Base-by-base conservation (phyloP, 2,329 filamentous ascomycete genomes). In the Elsinoe batatas region DNA sequence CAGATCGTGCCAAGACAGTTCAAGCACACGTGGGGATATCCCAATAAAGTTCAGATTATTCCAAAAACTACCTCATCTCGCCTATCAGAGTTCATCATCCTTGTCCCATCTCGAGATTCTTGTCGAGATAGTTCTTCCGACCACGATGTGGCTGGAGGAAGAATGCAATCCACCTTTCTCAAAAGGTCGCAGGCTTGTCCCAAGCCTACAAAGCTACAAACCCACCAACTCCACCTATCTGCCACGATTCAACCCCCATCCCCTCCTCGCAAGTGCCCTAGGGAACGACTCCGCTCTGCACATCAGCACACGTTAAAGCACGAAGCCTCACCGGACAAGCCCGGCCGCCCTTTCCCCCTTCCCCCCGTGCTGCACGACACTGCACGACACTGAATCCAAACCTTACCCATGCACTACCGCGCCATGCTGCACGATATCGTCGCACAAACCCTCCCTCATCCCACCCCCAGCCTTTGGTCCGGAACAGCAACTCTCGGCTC, bases 391-490 rank as follows among this genome's bases (percentile, higher is more conserved):
- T 22, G 20, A 7, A n/a, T 44, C 26, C 26, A 30, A 30, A 30
- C 26, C 26, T 30, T 30, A 30, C 26, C 26, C 2, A 5, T 7
- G 5, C 26, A 30, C 26, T 30, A 3, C n/a, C n/a, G n/a, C n/a
- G 36, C 36, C 13, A 38, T 38, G 36, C 36, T 38, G 36, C 36
- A 38, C 22, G 22, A 22, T 22, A 22, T 22, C 22, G 22, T 22
- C 22, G 3, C 36, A 37, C 22, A 3, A 3, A 3, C 22, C 26
- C 1, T 12, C 20, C 13, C 33, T 18, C 22, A 18, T 49, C 33
- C 44, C 44, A 26, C 44, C 13, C 11, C 44, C n/a, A n/a, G n/a
- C n/a, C 44, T 49, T 49, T 17, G 44, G 44, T 49, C 44, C 33
- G 44, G 44, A 49, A 49, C 35, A 49, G 44, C 26, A 49, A 13